Evolutionary conservation across 164 flowering plant genomes (phyloP).

Genomic region (Santalum album): DNA sequence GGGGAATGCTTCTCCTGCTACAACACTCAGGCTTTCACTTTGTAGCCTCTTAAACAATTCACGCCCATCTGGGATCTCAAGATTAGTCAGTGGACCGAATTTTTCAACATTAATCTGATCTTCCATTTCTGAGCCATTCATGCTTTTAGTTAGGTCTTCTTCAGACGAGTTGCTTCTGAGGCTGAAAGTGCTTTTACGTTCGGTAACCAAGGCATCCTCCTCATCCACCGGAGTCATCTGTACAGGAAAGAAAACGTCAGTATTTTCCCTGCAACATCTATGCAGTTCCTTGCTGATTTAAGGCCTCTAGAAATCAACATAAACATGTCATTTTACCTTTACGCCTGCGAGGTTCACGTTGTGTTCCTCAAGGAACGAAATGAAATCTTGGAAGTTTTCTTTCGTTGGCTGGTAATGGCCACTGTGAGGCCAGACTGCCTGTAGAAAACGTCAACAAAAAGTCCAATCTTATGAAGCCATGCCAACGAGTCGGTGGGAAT

Average conservation of each 20-base stretch:
- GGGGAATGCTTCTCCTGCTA: slow-evolving; percentile 17
- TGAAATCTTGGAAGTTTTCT: slow-evolving; percentile 57
- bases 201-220: slow-evolving; percentile 21
- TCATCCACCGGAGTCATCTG: slow-evolving; percentile 47
- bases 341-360: slow-evolving; percentile 51
- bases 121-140: slow-evolving; percentile 13
- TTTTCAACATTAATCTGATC: slow-evolving; percentile 26
- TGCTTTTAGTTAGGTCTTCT: slow-evolving; percentile 26
- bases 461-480: neutral
- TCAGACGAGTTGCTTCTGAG: slow-evolving; percentile 38
- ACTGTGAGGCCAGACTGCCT: slow-evolving; percentile 88
- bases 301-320: neutral
- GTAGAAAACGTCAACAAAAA: slow-evolving; percentile 12
- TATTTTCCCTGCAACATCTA: too few species aligned
- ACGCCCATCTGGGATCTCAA: slow-evolving; percentile 31
- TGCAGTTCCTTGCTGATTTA: neutral
- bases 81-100: too few species aligned
- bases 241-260: slow-evolving; percentile 1
- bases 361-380: slow-evolving; percentile 50
- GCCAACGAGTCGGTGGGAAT: too few species aligned
- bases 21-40: slow-evolving; percentile 21
- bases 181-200: slow-evolving; percentile 23
- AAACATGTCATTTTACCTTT: slow-evolving; percentile 27
- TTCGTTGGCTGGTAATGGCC: slow-evolving; percentile 71
- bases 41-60: slow-evolving; percentile 19